Evolutionary conservation across 1,284 basidiomycete genomes (phyloP).

Genomic region (Microbotryum intermedium): DNA sequence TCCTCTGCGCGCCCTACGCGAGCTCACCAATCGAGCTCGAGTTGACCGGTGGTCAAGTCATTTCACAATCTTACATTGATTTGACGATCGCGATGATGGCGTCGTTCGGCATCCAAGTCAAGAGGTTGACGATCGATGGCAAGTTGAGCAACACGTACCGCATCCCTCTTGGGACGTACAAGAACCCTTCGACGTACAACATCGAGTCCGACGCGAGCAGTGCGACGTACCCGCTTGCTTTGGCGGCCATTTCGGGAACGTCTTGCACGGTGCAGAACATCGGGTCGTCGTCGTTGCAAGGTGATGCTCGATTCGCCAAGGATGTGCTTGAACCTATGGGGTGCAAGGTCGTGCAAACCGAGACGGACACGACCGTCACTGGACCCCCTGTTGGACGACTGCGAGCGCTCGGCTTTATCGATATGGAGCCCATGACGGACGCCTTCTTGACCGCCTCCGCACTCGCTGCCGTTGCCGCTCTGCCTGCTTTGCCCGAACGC

Average conservation of each 20-base stretch:
- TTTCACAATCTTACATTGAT: slow-evolving; percentile 98
- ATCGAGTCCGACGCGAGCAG: slow-evolving; percentile 95
- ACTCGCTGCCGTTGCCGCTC: slow-evolving; percentile 73
- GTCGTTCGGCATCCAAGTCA: slow-evolving; percentile 78
- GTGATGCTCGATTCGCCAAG: slow-evolving; percentile 90
- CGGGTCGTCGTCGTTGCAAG: slow-evolving; percentile 82
- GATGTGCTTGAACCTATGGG: slow-evolving; percentile 93
- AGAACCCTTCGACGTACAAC: slow-evolving; percentile 69
- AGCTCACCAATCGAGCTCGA: slow-evolving; percentile 71
- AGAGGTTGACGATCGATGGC: slow-evolving; percentile 55
- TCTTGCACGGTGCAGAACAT: slow-evolving; percentile 89
- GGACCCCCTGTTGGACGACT: slow-evolving; percentile 77
- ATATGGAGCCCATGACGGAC: slow-evolving; percentile 99
- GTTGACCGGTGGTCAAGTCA: slow-evolving; percentile 84
- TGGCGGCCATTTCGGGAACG: slow-evolving; percentile 92
- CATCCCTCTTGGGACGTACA: slow-evolving; percentile 74
- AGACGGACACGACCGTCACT: slow-evolving; percentile 79
- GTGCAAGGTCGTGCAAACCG: slow-evolving; percentile 79
- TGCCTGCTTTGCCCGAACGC: slow-evolving; percentile 42
- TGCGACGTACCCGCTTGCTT: slow-evolving; percentile 92
- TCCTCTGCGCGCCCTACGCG: slow-evolving; percentile 93
- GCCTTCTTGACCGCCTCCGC: slow-evolving; percentile 93
- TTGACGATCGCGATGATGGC: slow-evolving; percentile 99
- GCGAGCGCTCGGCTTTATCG: slow-evolving; percentile 73
- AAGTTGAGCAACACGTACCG: slow-evolving; percentile 69